phyloP scores from a whole-genome alignment of 2,329 filamentous ascomycete genomes.

The Colletotrichum godetiae region DNA sequence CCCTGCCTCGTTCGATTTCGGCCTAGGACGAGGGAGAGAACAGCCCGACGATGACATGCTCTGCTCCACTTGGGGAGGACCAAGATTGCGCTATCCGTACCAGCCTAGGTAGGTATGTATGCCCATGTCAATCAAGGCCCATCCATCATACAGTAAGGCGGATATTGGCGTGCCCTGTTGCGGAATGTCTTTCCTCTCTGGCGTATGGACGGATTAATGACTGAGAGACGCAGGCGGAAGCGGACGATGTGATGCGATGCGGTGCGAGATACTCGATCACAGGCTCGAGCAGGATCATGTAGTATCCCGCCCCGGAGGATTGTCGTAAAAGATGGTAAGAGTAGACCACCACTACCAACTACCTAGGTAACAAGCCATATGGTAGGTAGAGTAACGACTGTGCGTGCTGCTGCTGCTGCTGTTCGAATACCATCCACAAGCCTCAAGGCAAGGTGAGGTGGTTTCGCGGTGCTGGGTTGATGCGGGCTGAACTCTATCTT shows the following conservation, averaged over 20 bases:
- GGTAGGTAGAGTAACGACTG: constrained; percentile 9
- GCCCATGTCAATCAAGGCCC: background rate
- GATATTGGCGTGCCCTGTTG: background rate
- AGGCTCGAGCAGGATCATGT: constrained; percentile 1
- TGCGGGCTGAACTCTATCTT: constrained; percentile 34
- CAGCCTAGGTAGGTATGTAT: background rate
- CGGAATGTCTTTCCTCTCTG: constrained; percentile 1
- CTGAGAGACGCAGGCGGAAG: background rate
- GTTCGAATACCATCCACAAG: background rate
- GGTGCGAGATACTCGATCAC: background rate
- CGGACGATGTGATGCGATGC: background rate
- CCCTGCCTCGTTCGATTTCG: constrained; percentile 28
- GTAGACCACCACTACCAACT: background rate
- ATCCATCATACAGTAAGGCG: background rate
- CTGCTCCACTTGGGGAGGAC: constrained; percentile 11
- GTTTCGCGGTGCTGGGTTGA: constrained; percentile 3
- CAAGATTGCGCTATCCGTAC: background rate
- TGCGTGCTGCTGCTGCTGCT: constrained; percentile 14
- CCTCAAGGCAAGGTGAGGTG: background rate
- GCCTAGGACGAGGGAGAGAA: constrained; percentile 4
- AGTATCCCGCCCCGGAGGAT: constrained; percentile 18
- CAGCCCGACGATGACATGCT: constrained; percentile 33
- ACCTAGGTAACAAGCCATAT: background rate
- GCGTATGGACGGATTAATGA: background rate
- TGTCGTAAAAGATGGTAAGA: constrained; percentile 21